A percentile compares a stretch with the other conserved stretches of the same genome.
These are phyloP conservation scores for Tolypocladium sp. DNA, from an alignment of 2,329 filamentous ascomycete species.

Conservation along the genomic window DNA sequence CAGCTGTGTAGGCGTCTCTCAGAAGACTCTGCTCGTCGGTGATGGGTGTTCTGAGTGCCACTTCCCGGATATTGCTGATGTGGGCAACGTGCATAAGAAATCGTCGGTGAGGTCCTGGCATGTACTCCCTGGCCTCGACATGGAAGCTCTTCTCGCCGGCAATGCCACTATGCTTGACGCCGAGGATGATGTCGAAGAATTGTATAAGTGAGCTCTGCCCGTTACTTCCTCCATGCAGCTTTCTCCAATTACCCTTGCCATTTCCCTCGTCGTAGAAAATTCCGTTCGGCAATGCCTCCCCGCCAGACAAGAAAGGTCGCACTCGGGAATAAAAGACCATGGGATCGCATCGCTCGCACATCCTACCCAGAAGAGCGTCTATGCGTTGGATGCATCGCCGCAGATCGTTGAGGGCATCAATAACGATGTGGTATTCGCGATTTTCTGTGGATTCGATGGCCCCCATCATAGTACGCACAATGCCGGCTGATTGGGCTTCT, in stretches of 20 bases:
- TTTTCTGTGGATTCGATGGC: conserved; percentile 62
- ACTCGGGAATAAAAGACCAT: conserved; percentile 84
- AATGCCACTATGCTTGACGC: conserved; percentile 60
- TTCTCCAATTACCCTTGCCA: conserved; percentile 57
- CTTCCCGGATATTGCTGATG: conserved; percentile 66
- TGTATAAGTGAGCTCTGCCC: conserved; percentile 89
- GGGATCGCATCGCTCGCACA: conserved; percentile 85
- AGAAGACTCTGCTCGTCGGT: conserved; percentile 40
- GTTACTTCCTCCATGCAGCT: conserved; percentile 84
- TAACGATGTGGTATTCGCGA: conserved; percentile 52
- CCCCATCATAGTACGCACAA: conserved; percentile 68
- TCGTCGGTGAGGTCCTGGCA: conserved; percentile 73
- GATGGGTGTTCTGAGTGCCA: conserved; percentile 45
- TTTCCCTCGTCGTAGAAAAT: conserved; percentile 75
- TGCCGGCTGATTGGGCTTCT: conserved; percentile 67
- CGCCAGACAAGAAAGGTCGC: conserved; percentile 79
- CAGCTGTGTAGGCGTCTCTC: conserved; percentile 53
- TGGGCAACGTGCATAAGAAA: conserved; percentile 65
- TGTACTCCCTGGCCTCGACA: conserved; percentile 73
- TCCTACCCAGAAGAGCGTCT: conserved; percentile 59
- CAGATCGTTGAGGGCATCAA: conserved; percentile 54
- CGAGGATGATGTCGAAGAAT: conserved; percentile 81
- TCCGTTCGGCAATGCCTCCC: conserved; percentile 76
- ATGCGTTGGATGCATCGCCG: conserved; percentile 60
- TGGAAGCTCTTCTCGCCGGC: conserved; percentile 33